phyloP scores from a whole-genome alignment of 2,329 filamentous ascomycete genomes.

The Cladorrhinum sp. region DNA sequence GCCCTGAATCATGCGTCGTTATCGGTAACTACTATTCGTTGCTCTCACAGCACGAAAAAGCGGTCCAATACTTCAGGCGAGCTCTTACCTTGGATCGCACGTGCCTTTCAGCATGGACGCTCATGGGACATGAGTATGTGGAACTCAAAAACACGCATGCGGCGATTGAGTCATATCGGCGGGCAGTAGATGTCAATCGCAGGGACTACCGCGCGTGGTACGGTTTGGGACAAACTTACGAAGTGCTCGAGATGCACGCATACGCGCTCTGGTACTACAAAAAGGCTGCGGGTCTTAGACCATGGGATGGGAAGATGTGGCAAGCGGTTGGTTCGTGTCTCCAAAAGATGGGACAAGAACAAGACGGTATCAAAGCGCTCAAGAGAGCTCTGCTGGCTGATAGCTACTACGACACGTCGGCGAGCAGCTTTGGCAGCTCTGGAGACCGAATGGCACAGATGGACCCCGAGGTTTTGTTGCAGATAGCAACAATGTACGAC shows the following conservation, averaged over 20 bases:
- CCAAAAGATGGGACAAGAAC: constrained; percentile 79
- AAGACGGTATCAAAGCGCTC: constrained; percentile 91
- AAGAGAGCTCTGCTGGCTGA: constrained; percentile 89
- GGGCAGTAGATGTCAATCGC: constrained; percentile 92
- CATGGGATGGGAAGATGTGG: constrained; percentile 99
- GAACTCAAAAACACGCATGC: constrained; percentile 98
- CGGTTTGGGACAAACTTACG: constrained; percentile 92
- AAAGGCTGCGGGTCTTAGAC: constrained; percentile 85
- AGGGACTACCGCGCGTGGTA: constrained; percentile 99
- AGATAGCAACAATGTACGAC: constrained; percentile 89
- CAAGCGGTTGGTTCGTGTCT: constrained; percentile 90
- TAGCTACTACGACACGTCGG: constrained; percentile 69
- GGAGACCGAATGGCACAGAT: constrained; percentile 58
- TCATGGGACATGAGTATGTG: constrained; percentile 99
- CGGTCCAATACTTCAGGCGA: constrained; percentile 94
- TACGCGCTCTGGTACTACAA: constrained; percentile 99
- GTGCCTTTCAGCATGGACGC: constrained; percentile 92
- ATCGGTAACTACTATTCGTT: constrained; percentile 97
- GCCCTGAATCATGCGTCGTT: constrained; percentile 94
- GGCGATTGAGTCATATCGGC: constrained; percentile 92
- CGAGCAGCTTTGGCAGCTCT: constrained; percentile 52
- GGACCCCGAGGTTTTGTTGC: constrained; percentile 85
- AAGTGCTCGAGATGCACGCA: constrained; percentile 95
- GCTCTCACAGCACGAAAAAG: constrained; percentile 93
- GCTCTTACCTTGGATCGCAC: constrained; percentile 85